Conservation (phyloP, 1,139 yeast species). For the Kurtzmaniella natalensis region DNA sequence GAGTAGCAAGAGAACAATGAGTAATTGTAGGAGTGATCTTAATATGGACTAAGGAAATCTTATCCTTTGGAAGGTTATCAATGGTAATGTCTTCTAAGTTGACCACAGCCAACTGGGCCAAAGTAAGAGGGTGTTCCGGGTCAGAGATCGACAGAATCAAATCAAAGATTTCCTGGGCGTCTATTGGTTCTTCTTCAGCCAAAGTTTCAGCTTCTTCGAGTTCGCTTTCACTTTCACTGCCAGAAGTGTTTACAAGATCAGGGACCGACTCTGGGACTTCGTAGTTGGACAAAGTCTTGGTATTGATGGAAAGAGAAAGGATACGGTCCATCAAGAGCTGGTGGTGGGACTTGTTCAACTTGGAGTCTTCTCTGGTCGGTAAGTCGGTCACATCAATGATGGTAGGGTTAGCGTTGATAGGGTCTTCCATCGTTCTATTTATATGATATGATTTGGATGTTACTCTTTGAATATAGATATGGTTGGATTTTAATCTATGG, state of each 20-base stretch:
- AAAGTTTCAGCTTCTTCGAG: conserved; percentile 19
- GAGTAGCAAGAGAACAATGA: conserved; percentile 93
- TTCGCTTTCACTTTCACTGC: conserved; percentile 6
- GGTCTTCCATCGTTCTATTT: conserved; percentile 67
- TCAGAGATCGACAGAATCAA: conserved; percentile 86
- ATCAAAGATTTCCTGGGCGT: conserved; percentile 55
- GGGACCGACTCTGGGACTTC: conserved; percentile 9
- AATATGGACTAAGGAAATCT: conserved; percentile 72
- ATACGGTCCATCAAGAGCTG: conserved; percentile 18
- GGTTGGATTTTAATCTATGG: too few species aligned
- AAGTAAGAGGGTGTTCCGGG: conserved; percentile 94
- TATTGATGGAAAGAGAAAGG: conserved; percentile 21
- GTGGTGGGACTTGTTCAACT: conserved; percentile 9
- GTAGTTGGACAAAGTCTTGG: conserved; percentile 8
- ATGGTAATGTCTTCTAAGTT: conserved; percentile 77
- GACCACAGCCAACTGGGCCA: conserved; percentile 94
- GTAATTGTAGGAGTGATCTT: conserved; percentile 96
- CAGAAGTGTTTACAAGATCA: conserved; percentile 9
- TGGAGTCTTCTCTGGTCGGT: conserved; percentile 56
- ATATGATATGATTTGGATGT: too few species aligned
- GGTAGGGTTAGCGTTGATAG: conserved; percentile 89
- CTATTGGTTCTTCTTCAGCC: conserved; percentile 64
- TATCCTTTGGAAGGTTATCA: conserved; percentile 47
- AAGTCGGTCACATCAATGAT: conserved; percentile 70
- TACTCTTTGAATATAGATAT: too few species aligned